These are phyloP conservation scores for Hansenula lynferdii DNA, from an alignment of 1,139 yeast genomes.

Conservation along the genomic window DNA sequence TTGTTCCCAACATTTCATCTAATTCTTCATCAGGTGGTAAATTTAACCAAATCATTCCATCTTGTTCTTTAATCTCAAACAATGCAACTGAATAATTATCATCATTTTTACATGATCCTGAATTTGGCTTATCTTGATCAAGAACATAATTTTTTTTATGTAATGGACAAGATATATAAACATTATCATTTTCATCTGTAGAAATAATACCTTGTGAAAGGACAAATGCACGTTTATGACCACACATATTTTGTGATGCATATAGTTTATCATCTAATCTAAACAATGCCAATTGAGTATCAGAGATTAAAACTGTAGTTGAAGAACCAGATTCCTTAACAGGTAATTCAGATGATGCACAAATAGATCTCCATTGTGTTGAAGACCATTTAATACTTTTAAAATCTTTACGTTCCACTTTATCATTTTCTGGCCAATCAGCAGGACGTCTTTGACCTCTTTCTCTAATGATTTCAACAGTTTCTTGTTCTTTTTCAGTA, in stretches of 20 bases:
- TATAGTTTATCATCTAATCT: constrained; percentile 24
- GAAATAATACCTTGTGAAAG: constrained; percentile 28
- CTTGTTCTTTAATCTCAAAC: constrained; percentile 27
- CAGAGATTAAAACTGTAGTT: constrained; percentile 26
- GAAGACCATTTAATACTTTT: constrained; percentile 27
- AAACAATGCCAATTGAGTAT: constrained; percentile 31
- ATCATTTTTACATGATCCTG: constrained; percentile 28
- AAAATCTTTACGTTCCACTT: constrained; percentile 21
- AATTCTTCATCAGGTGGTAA: constrained; percentile 28
- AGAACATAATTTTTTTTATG: constrained; percentile 29
- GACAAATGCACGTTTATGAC: constrained; percentile 29
- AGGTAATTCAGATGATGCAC: constrained; percentile 24
- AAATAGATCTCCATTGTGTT: constrained; percentile 24
- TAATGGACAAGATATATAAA: constrained; percentile 30
- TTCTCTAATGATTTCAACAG: constrained; percentile 28
- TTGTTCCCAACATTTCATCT: constrained; percentile 28
- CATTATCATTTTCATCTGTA: constrained; percentile 24
- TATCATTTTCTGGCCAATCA: constrained; percentile 27
- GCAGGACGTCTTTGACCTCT: constrained; percentile 32
- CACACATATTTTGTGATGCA: constrained; percentile 33
- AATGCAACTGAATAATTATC: constrained; percentile 26
- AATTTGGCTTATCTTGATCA: constrained; percentile 17
- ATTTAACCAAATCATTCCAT: constrained; percentile 23
- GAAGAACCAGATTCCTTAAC: constrained; percentile 26
- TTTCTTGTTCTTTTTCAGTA: constrained; percentile 25